Conservation (phyloP, 345 rosid species). For the Gossypium raimondii region DNA sequence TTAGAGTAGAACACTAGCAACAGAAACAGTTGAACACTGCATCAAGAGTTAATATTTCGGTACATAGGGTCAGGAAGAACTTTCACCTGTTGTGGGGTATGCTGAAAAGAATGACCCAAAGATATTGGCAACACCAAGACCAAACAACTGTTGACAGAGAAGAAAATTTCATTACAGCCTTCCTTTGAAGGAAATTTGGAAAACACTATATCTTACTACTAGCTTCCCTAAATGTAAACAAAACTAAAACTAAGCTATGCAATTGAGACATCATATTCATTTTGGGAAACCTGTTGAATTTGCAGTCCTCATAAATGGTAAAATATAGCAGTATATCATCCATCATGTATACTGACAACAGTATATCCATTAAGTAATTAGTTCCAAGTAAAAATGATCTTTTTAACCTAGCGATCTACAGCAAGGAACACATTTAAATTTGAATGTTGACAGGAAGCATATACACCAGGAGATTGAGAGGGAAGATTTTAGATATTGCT, state of each 20-base stretch:
- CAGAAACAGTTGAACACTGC: neutral
- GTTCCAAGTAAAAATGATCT: too few species aligned
- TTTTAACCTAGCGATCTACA: too few species aligned
- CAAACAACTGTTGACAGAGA: slow-evolving; percentile 63
- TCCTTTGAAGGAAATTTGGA: neutral
- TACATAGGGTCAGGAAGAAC: slow-evolving; percentile 18
- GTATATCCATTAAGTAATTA: neutral
- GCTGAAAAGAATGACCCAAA: slow-evolving; percentile 84
- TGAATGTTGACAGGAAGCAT: too few species aligned
- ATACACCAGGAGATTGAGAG: too few species aligned
- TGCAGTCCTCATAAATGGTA: neutral
- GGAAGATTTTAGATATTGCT: too few species aligned
- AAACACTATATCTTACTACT: neutral
- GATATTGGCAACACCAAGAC: slow-evolving; percentile 94
- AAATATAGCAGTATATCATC: neutral
- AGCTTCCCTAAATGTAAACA: neutral
- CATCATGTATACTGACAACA: neutral
- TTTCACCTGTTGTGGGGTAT: slow-evolving; percentile 90
- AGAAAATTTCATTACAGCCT: slow-evolving; percentile 17
- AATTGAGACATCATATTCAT: neutral
- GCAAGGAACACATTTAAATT: too few species aligned
- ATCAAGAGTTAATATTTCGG: neutral
- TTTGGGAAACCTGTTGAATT: neutral
- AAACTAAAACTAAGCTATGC: neutral
- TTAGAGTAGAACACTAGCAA: neutral